Percentiles rank a stretch among this genome's conserved stretches.
Conservation (phyloP, 2,329 filamentous ascomycete species). For the Sphaerulina vaccinii region DNA sequence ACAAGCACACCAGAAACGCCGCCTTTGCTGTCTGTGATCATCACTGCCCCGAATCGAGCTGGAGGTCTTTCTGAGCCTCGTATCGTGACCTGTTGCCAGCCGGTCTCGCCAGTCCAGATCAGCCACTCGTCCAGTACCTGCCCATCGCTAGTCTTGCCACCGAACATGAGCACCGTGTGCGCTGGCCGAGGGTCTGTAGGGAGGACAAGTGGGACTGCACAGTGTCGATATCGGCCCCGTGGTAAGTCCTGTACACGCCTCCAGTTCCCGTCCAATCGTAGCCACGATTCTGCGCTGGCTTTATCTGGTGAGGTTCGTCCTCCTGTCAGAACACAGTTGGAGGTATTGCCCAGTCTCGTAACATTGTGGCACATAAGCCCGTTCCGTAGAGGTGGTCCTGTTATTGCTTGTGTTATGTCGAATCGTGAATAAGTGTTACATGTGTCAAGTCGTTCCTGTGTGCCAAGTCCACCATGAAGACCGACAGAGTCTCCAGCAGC, state of each 20-base stretch:
- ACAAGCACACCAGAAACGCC: slow-evolving; percentile 59
- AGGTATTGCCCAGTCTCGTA: slow-evolving; percentile 58
- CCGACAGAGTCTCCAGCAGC: slow-evolving; percentile 36
- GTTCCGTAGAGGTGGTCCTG: slow-evolving; percentile 34
- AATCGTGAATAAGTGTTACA: slow-evolving; percentile 45
- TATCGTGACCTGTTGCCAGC: slow-evolving; percentile 51
- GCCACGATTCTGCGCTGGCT: slow-evolving; percentile 72
- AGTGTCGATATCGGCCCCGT: slow-evolving; percentile 72
- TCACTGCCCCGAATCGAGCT: slow-evolving; percentile 57
- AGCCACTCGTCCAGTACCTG: slow-evolving; percentile 44
- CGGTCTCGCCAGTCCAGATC: slow-evolving; percentile 49
- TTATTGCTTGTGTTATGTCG: slow-evolving; percentile 27
- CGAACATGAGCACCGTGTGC: slow-evolving; percentile 45
- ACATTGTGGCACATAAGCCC: slow-evolving; percentile 71
- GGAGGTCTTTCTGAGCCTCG: slow-evolving; percentile 38
- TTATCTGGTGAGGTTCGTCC: slow-evolving; percentile 74
- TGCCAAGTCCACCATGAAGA: slow-evolving; percentile 48
- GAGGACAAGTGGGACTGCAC: slow-evolving; percentile 51
- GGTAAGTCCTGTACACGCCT: slow-evolving; percentile 64
- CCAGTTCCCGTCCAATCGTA: slow-evolving; percentile 65
- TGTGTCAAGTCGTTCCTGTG: slow-evolving; percentile 49
- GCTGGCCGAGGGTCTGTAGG: slow-evolving; percentile 34
- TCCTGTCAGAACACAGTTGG: slow-evolving; percentile 66
- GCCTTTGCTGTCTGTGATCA: slow-evolving; percentile 45
- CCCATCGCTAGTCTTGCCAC: slow-evolving; percentile 47